A percentile compares a stretch with the other conserved stretches of the same genome.
Conservation (phyloP, 1,139 yeast species). For the Pichia kudriavzevii region DNA sequence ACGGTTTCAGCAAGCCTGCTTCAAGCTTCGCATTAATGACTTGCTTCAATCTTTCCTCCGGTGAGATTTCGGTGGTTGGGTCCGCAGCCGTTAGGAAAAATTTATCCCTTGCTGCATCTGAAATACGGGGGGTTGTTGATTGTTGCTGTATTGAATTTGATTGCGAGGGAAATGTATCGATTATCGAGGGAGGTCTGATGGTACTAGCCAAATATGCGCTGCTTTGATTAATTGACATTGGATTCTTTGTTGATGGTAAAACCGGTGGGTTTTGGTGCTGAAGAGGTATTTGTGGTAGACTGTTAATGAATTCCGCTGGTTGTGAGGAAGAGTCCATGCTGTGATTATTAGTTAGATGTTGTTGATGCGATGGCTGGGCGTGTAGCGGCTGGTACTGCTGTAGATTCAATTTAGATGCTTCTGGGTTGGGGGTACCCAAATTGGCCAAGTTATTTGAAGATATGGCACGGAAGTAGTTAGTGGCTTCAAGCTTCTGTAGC, state of each 20-base stretch:
- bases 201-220: background rate
- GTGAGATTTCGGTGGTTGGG: conserved; percentile 90
- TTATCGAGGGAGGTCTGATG: background rate
- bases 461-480: conserved; percentile 12
- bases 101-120: conserved; percentile 84
- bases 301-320: background rate
- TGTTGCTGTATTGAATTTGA: background rate
- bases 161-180: conserved; percentile 1
- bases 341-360: conserved; percentile 10
- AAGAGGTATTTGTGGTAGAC: no score
- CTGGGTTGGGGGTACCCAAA: background rate
- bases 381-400: conserved; percentile 7
- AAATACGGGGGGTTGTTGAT: conserved; percentile 37
- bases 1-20: conserved; percentile 90
- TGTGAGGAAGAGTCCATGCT: no score
- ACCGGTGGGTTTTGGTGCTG: background rate
- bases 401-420: conserved; percentile 4
- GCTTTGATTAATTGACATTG: background rate
- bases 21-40: conserved; percentile 94
- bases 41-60: conserved; percentile 87
- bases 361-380: no score
- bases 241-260: background rate
- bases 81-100: conserved; percentile 96
- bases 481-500: conserved; percentile 27
- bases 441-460: conserved; percentile 4